These are phyloP conservation scores for Beauveria sp. DNA, from an alignment of 2,329 filamentous ascomycete genomes.

Conservation along the genomic window DNA sequence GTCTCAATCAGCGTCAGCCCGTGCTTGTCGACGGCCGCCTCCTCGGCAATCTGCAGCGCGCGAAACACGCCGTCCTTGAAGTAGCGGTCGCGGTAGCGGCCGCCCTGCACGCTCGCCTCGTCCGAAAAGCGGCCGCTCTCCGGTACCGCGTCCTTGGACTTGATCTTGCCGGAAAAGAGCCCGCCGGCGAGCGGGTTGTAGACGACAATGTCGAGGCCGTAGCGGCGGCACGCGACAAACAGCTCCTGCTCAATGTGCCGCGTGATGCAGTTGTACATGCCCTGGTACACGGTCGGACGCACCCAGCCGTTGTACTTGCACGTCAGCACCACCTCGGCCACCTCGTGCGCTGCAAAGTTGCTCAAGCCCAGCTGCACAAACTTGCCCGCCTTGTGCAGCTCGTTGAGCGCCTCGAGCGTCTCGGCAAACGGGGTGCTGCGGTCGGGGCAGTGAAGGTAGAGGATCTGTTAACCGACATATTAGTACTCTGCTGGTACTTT, in stretches of 20 bases:
- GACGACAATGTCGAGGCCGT: conserved; percentile 69
- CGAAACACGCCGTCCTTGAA: conserved; percentile 59
- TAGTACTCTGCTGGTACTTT: not conserved
- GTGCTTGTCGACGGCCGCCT: conserved; percentile 60
- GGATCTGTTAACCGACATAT: conserved; percentile 23
- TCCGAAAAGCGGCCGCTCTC: conserved; percentile 64
- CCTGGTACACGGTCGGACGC: conserved; percentile 76
- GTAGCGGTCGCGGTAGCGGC: conserved; percentile 59
- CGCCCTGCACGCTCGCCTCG: conserved; percentile 40
- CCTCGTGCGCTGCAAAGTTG: conserved; percentile 82
- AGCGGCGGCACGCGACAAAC: conserved; percentile 64
- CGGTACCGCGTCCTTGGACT: conserved; percentile 54
- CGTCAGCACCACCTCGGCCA: conserved; percentile 74
- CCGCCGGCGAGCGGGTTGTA: conserved; percentile 81
- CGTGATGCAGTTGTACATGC: conserved; percentile 79
- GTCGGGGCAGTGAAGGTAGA: conserved; percentile 37
- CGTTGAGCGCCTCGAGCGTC: conserved; percentile 69
- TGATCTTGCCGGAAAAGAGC: conserved; percentile 73
- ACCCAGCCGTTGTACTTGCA: conserved; percentile 78
- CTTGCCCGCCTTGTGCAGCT: conserved; percentile 78
- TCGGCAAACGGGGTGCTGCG: conserved; percentile 68
- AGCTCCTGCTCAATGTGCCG: conserved; percentile 69
- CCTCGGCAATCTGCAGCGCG: conserved; percentile 63
- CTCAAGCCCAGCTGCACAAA: conserved; percentile 74
- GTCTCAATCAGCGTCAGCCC: conserved; percentile 63